Evolutionary conservation across 2,329 filamentous ascomycete genomes (phyloP), one percentile per base, ranked within the genome.

Genomic region (Cadophora gregata): DNA sequence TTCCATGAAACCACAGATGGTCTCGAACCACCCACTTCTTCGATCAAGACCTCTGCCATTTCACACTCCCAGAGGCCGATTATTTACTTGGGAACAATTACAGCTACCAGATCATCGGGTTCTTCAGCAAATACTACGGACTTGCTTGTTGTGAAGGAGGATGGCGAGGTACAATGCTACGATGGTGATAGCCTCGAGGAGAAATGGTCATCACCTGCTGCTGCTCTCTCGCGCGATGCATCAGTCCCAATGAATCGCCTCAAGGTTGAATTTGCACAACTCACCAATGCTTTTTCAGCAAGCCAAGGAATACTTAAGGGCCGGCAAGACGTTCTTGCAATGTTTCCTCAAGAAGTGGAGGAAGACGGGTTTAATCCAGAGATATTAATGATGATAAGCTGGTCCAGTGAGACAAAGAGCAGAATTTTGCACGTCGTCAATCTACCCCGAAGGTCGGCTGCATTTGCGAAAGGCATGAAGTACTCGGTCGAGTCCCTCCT

Each of bases 121-220:
- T 24, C 48, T 25, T 50, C 67, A 2, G 56, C 60, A 27, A 62
- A 66, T 27, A 63, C 47, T 3, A 64, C 58, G 14, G 74, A 85
- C 62, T 66, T 93, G 1, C 71, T 92, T 25, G 81, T 83, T 1
- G 81, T 92, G 1, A 85, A 86, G 65, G 79, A 84, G 50, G 83
- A 89, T 68, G 90, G 90, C 42, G 83, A 88, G 66, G 79, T 91
- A 24, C 73, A 85, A 9, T 88, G 86, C 64, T 79, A 91, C 16
- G 85, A 88, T 55, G 84, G 85, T 2, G 86, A 90, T 64, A 80
- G 74, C 5, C 75, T 87, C 24, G 73, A 81, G 66, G 77, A 82
- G 63, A 82, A 77, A 71, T 87, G 84, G 84, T 78, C 77, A 63
- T 80, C 80, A 10, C 80, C 81, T 10, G 74, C 82, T 1, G 67